Conservation (phyloP, 306 rosid genomes). For the Cicer pinnatifidum region DNA sequence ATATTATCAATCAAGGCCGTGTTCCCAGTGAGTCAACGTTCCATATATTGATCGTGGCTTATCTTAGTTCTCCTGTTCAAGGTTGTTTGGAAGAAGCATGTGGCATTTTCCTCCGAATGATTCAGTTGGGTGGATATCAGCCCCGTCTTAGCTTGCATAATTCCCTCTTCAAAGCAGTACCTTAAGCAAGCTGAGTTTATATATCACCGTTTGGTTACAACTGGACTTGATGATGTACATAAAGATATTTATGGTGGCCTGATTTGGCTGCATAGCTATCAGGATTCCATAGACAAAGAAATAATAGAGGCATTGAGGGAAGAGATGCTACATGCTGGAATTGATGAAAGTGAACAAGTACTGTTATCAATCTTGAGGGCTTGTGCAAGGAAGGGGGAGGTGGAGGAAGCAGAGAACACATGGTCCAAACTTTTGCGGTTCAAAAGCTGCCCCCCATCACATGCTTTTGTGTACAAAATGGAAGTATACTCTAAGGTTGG, state of each 20-base stretch:
- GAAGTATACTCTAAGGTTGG: constrained; percentile 79
- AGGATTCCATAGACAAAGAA: constrained; percentile 75
- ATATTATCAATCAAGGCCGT: constrained; percentile 86
- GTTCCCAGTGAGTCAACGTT: constrained; percentile 92
- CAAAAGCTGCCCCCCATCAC: constrained; percentile 59
- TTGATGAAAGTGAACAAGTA: constrained; percentile 71
- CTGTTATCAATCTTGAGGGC: constrained; percentile 80
- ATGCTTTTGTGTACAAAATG: constrained; percentile 82
- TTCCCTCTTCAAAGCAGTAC: constrained; percentile 77
- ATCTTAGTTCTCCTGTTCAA: constrained; percentile 76
- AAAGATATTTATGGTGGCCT: constrained; percentile 84
- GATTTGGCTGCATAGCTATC: constrained; percentile 95
- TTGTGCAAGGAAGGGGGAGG: constrained; percentile 69
- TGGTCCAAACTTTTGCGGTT: constrained; percentile 68
- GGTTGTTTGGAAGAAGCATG: constrained; percentile 94
- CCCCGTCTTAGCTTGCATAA: constrained; percentile 91
- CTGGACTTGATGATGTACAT: constrained; percentile 72
- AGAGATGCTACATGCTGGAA: constrained; percentile 73
- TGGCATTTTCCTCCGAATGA: constrained; percentile 80
- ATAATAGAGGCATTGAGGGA: constrained; percentile 65
- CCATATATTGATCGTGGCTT: constrained; percentile 85
- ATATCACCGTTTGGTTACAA: constrained; percentile 74
- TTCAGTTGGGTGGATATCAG: constrained; percentile 91
- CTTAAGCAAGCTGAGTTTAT: constrained; percentile 93
- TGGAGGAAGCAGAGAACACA: constrained; percentile 67